phyloP scores from a whole-genome alignment of 2,329 filamentous ascomycete species.

The Arthrobotrys pseudoclavata region DNA sequence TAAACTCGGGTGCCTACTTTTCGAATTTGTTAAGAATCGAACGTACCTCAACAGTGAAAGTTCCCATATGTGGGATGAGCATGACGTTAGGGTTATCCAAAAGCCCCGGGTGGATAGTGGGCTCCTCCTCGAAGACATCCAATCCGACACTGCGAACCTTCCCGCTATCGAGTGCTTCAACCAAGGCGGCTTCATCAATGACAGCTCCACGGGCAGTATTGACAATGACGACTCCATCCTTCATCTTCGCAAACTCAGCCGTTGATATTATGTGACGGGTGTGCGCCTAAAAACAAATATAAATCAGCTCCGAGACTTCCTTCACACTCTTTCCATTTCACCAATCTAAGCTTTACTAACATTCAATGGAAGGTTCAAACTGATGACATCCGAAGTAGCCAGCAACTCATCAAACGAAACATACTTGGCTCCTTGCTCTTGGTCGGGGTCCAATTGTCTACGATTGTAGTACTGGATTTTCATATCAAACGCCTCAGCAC shows the following conservation, averaged over 20 bases:
- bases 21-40: slow-evolving; percentile 24
- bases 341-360: slow-evolving; percentile 69
- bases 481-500: slow-evolving; percentile 83
- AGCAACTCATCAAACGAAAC: slow-evolving; percentile 81
- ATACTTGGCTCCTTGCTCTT: slow-evolving; percentile 74
- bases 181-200: slow-evolving; percentile 84
- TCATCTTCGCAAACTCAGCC: slow-evolving; percentile 81
- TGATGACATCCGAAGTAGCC: slow-evolving; percentile 79
- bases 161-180: slow-evolving; percentile 78
- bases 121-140: slow-evolving; percentile 87
- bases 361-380: slow-evolving; percentile 84
- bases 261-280: slow-evolving; percentile 83
- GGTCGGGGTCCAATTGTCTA: slow-evolving; percentile 71
- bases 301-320: slow-evolving; percentile 26
- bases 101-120: slow-evolving; percentile 79
- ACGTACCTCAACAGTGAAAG: slow-evolving; percentile 77
- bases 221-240: slow-evolving; percentile 79
- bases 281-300: slow-evolving; percentile 64
- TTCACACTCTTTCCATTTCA: neutral
- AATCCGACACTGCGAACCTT: slow-evolving; percentile 79
- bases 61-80: slow-evolving; percentile 87
- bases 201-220: slow-evolving; percentile 87
- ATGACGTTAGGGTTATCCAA: slow-evolving; percentile 78
- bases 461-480: slow-evolving; percentile 81
- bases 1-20: neutral